These are phyloP conservation scores for Phyllosticta citribraziliensis DNA, from an alignment of 2,329 filamentous ascomycete species.

Conservation along the genomic window DNA sequence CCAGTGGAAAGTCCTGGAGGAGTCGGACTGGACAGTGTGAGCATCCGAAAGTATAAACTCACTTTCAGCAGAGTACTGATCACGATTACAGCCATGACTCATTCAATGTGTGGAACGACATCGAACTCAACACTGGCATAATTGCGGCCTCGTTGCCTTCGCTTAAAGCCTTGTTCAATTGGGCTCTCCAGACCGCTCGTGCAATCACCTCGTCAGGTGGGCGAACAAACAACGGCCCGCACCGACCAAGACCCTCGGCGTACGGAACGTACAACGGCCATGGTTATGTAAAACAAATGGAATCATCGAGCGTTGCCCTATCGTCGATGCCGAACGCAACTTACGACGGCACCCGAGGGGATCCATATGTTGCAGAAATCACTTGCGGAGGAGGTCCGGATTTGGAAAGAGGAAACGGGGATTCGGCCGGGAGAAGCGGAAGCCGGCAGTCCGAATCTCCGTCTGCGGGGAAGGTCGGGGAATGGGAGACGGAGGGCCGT, in stretches of 20 bases:
- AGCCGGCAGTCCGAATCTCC: neutral
- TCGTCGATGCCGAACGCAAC: neutral
- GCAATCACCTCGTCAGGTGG: slow-evolving; percentile 13
- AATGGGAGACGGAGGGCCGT: slow-evolving; percentile 3
- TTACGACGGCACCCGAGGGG: neutral
- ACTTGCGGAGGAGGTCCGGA: neutral
- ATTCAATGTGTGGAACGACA: slow-evolving; percentile 37
- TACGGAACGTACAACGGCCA: slow-evolving; percentile 1
- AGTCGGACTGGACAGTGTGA: slow-evolving; percentile 27
- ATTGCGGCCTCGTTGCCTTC: slow-evolving; percentile 34
- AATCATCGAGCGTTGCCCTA: slow-evolving; percentile 2
- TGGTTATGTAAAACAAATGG: slow-evolving; percentile 5
- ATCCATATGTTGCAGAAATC: slow-evolving; percentile 5
- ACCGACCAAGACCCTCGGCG: neutral
- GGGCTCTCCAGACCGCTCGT: slow-evolving; percentile 21
- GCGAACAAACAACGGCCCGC: neutral
- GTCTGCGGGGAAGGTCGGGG: slow-evolving; percentile 2
- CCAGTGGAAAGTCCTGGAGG: slow-evolving; percentile 26
- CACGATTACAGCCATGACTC: slow-evolving; percentile 18
- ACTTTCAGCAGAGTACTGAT: neutral
- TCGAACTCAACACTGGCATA: slow-evolving; percentile 37
- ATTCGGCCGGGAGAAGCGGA: neutral
- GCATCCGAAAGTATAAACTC: neutral
- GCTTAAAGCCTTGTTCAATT: slow-evolving; percentile 28
- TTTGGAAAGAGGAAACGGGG: neutral